Evolutionary conservation across 2,329 filamentous ascomycete species (phyloP).

Genomic region (Clonostachys rhizophaga): DNA sequence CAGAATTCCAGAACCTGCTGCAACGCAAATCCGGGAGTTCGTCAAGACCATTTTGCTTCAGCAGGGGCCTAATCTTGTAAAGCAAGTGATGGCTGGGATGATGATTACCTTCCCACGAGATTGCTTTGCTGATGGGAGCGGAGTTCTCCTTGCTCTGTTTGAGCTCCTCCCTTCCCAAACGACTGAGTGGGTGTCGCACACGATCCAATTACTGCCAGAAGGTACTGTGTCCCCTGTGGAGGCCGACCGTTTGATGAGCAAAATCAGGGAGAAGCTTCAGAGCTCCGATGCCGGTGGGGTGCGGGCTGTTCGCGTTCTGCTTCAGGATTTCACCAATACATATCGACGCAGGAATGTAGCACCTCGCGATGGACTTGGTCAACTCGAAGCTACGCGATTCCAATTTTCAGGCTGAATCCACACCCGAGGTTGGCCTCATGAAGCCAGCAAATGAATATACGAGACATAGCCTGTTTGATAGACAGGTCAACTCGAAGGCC

Average conservation of each 20-base stretch:
- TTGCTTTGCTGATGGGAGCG: conserved; percentile 91
- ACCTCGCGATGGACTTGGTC: conserved; percentile 85
- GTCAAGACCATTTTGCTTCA: conserved; percentile 67
- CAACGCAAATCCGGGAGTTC: conserved; percentile 64
- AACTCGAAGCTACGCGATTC: conserved; percentile 83
- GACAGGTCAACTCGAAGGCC: too few species aligned
- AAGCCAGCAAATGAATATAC: too few species aligned
- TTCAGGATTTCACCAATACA: conserved; percentile 95
- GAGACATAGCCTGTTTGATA: too few species aligned
- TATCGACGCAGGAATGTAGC: conserved; percentile 93
- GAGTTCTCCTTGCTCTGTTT: conserved; percentile 85
- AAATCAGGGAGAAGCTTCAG: conserved; percentile 73
- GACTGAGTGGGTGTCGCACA: conserved; percentile 76
- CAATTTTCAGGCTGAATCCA: conserved; percentile 48
- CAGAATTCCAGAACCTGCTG: conserved; percentile 50
- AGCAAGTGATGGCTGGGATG: conserved; percentile 92
- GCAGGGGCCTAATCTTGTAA: conserved; percentile 75
- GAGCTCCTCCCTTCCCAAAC: conserved; percentile 79
- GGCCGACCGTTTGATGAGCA: conserved; percentile 72
- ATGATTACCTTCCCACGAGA: conserved; percentile 98
- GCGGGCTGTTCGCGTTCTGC: conserved; percentile 74
- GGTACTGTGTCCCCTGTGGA: conserved; percentile 79
- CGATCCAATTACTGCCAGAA: conserved; percentile 75
- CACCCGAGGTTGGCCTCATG: too few species aligned
- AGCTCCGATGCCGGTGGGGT: conserved; percentile 56